phyloP scores from a whole-genome alignment of 257 asterid species.

The Prunella vulgaris region DNA sequence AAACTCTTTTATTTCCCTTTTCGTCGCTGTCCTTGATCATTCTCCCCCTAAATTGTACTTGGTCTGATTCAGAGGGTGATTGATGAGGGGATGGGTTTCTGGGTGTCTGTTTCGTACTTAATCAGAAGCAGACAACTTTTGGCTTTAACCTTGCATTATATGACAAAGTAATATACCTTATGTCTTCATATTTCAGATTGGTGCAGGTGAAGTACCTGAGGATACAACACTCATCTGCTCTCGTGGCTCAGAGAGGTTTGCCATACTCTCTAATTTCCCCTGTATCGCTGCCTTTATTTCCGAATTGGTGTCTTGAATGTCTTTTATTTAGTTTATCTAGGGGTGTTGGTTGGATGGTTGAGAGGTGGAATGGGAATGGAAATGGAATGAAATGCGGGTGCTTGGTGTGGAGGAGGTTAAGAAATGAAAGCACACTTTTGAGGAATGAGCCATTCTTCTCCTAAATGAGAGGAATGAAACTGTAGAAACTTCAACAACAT shows the following conservation, averaged over 20 bases:
- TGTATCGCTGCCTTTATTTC: not conserved
- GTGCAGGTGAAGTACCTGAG: conserved; percentile 88
- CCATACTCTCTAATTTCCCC: conserved; percentile 1
- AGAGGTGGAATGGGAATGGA: not conserved
- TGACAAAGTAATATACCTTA: conserved; percentile 14
- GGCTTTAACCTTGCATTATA: not conserved
- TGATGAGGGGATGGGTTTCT: conserved; percentile 7
- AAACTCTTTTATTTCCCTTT: not conserved
- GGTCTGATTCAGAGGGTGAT: not conserved
- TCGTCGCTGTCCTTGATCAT: not conserved
- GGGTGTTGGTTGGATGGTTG: not conserved
- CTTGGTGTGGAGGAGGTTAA: not conserved
- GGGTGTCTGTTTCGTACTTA: not conserved
- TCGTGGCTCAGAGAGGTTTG: conserved; percentile 89
- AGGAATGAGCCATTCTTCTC: not conserved
- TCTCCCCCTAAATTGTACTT: not conserved
- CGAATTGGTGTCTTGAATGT: not conserved
- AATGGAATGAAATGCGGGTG: not conserved
- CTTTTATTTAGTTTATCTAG: not conserved
- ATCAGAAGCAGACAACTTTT: not conserved
- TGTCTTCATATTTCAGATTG: conserved; percentile 55
- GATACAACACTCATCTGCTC: conserved; percentile 88
- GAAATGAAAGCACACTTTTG: not conserved
- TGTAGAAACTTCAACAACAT: not conserved
- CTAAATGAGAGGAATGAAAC: not conserved